Evolutionary conservation across 2,329 filamentous ascomycete genomes (phyloP).

Genomic region (Clonostachys byssicola): DNA sequence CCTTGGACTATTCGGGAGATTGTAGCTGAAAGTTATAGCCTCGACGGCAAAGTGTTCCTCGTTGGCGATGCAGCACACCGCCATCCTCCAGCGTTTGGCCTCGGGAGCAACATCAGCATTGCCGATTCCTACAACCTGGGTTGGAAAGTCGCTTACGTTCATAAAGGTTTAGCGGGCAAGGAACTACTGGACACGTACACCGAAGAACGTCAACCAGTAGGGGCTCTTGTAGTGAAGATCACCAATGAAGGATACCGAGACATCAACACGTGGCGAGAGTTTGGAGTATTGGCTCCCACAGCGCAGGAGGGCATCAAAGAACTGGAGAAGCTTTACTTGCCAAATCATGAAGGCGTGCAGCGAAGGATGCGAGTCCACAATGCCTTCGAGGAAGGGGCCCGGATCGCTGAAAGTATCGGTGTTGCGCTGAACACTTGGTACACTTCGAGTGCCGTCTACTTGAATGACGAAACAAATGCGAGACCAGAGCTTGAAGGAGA

Average conservation of each 20-base stretch:
- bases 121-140: slow-evolving; percentile 52
- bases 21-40: slow-evolving; percentile 45
- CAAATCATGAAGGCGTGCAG: slow-evolving; percentile 25
- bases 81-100: slow-evolving; percentile 52
- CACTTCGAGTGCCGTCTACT: slow-evolving; percentile 23
- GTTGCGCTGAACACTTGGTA: slow-evolving; percentile 53
- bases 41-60: neutral
- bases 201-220: neutral
- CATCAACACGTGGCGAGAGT: neutral
- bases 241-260: neutral
- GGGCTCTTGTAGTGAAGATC: neutral
- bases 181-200: neutral
- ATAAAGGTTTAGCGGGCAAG: slow-evolving; percentile 5
- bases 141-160: slow-evolving; percentile 46
- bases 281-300: slow-evolving; percentile 17
- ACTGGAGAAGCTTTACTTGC: slow-evolving; percentile 33
- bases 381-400: slow-evolving; percentile 33
- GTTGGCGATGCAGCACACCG: slow-evolving; percentile 54
- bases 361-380: slow-evolving; percentile 31
- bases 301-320: slow-evolving; percentile 28
- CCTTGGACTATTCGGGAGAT: slow-evolving; percentile 60
- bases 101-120: slow-evolving; percentile 55
- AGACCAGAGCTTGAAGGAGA: neutral
- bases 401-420: slow-evolving; percentile 52
- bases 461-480: slow-evolving; percentile 33